These are phyloP conservation scores for Heracleum sosnowskyi DNA, from an alignment of 129 eudicot genomes.

Conservation along the genomic window DNA sequence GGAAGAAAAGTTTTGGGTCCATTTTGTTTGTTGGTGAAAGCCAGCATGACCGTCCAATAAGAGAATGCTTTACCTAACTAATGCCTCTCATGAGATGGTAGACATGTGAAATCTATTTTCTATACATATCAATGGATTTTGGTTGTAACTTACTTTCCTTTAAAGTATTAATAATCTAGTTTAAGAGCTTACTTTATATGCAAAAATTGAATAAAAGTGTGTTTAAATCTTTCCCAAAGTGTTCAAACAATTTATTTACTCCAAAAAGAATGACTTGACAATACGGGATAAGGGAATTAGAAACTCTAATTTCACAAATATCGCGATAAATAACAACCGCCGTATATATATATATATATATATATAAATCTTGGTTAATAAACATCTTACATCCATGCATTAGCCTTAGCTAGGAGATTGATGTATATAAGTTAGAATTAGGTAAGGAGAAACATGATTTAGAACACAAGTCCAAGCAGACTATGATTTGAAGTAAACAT, in stretches of 20 bases:
- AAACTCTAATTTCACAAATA: no score
- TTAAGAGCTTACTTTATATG: not conserved
- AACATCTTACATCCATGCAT: not conserved
- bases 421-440: not conserved
- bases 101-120: not conserved
- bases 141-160: not conserved
- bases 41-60: slow-evolving; percentile 31
- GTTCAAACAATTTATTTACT: no score
- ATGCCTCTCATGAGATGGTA: slow-evolving; percentile 5
- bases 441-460: not conserved
- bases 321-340: no score
- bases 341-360: no score
- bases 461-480: not conserved
- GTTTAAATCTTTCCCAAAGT: not conserved
- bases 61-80: slow-evolving; percentile 53
- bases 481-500: not conserved
- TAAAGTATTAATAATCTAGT: not conserved
- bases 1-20: slow-evolving; percentile 14
- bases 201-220: not conserved
- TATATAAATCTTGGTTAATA: no score
- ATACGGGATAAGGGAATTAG: no score
- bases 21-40: slow-evolving; percentile 18
- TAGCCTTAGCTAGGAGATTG: no score
- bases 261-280: not conserved
- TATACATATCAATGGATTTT: not conserved